A percentile compares a stretch with the other conserved stretches of the same genome.
These are phyloP conservation scores for Ilex paraguariensis DNA, from an alignment of 305 asterid genomes.

Conservation along the genomic window DNA sequence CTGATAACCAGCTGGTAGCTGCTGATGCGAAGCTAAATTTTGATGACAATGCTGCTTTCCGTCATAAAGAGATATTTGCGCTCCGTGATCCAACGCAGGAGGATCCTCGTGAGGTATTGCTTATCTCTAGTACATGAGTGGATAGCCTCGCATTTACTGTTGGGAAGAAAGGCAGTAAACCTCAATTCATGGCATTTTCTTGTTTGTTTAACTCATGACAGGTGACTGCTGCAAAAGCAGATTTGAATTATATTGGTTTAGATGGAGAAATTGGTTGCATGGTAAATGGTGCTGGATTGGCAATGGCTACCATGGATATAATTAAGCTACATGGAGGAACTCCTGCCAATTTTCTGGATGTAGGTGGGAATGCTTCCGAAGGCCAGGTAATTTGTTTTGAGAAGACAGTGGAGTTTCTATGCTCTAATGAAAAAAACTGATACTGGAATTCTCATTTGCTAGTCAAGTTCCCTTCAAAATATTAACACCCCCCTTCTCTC, in stretches of 20 bases:
- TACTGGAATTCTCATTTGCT: no score
- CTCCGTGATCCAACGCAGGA: constrained; percentile 92
- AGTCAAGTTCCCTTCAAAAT: no score
- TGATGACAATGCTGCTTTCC: constrained; percentile 93
- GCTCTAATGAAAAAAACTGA: no score
- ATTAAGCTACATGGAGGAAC: constrained; percentile 98
- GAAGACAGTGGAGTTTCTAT: no score
- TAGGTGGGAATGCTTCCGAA: constrained; percentile 99
- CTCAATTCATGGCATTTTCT: no score
- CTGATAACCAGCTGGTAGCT: constrained; percentile 83
- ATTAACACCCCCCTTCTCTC: no score
- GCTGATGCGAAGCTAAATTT: constrained; percentile 98
- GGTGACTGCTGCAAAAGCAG: constrained; percentile 99
- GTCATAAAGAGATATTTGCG: constrained; percentile 79
- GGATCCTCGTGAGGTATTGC: constrained; percentile 89
- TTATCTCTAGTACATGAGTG: no score
- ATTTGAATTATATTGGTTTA: constrained; percentile 92
- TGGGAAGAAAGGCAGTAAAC: no score
- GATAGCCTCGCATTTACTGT: no score
- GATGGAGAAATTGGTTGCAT: constrained; percentile 99
- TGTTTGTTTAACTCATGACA: constrained; percentile 16
- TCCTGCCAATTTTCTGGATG: constrained; percentile 99
- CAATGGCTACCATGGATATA: constrained; percentile 99
- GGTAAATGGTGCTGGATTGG: constrained; percentile 99
- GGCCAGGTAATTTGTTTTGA: constrained; percentile 50